phyloP scores from a whole-genome alignment of 2,329 filamentous ascomycete genomes.

The Aspergillus quadrilineatus region DNA sequence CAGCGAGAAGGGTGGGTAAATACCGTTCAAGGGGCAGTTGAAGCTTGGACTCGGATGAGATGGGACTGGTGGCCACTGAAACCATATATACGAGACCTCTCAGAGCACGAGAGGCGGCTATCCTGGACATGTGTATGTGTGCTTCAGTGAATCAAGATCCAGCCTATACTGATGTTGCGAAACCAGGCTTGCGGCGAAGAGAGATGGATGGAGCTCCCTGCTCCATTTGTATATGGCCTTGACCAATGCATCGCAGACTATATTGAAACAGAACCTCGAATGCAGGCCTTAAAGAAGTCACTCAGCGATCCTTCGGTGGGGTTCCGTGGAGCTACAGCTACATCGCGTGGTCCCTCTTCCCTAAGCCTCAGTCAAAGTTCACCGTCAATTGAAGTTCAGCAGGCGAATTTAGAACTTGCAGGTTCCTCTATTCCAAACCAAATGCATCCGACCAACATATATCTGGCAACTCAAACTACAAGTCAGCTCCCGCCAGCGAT shows the following conservation, averaged over 20 bases:
- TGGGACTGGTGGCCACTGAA: slow-evolving; percentile 5
- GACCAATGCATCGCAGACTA: not conserved
- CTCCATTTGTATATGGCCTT: not conserved
- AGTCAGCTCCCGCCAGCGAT: not conserved
- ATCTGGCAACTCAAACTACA: not conserved
- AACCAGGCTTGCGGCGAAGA: not conserved
- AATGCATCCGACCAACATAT: not conserved
- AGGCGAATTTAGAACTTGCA: too few relatives aligned
- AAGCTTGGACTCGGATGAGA: not conserved
- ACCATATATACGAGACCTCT: not conserved
- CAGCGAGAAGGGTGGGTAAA: not conserved
- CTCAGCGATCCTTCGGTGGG: not conserved
- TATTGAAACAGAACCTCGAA: too few relatives aligned
- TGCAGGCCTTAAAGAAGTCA: not conserved
- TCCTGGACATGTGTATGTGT: not conserved
- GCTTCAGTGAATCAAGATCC: rapidly evolving
- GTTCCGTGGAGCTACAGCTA: too few relatives aligned
- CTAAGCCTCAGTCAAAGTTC: too few relatives aligned
- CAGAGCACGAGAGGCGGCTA: not conserved
- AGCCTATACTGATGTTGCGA: not conserved
- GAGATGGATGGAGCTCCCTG: not conserved
- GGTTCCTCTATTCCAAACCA: not conserved
- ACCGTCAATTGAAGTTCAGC: too few relatives aligned
- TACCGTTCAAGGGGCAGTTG: not conserved
- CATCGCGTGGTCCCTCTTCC: too few relatives aligned